phyloP scores from a whole-genome alignment of 1,139 yeast species.

The Arxiozyma heterogenica region DNA sequence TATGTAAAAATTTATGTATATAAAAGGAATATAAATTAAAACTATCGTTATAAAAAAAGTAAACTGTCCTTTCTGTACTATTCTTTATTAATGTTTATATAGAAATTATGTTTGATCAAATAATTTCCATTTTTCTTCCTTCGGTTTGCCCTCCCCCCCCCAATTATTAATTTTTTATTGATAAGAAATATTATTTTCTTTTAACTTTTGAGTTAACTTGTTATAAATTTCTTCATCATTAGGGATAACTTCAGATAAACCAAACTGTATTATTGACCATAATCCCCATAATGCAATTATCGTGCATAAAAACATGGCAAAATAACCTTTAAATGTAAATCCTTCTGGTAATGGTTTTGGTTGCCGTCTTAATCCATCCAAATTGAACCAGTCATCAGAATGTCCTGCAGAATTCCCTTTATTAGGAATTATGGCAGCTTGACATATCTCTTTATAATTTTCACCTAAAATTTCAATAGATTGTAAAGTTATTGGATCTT shows the following conservation, averaged over 20 bases:
- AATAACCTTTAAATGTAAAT: constrained; percentile 58
- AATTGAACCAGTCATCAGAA: constrained; percentile 41
- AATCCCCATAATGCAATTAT: constrained; percentile 53
- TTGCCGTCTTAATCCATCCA: constrained; percentile 51
- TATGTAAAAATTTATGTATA: too few relatives aligned
- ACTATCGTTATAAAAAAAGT: too few relatives aligned
- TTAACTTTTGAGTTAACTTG: constrained; percentile 11
- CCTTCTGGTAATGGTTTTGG: constrained; percentile 53
- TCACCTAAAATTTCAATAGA: constrained; percentile 36
- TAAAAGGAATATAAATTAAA: neutral
- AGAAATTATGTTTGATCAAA: neutral
- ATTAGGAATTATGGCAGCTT: constrained; percentile 35
- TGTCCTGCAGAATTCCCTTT: constrained; percentile 70
- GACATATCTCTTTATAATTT: constrained; percentile 43
- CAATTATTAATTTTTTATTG: constrained; percentile 2
- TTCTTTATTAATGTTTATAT: too few relatives aligned
- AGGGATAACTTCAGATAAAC: constrained; percentile 49
- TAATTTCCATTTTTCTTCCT: too few relatives aligned
- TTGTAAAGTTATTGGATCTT: constrained; percentile 51
- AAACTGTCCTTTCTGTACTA: neutral
- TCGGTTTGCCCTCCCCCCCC: too few relatives aligned
- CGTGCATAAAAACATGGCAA: constrained; percentile 51
- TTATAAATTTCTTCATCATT: constrained; percentile 32
- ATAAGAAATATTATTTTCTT: constrained; percentile 9
- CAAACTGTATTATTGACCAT: constrained; percentile 47